These are phyloP conservation scores for Aspergillus phoenicis DNA, from an alignment of 2,329 filamentous ascomycete species.

Conservation along the genomic window DNA sequence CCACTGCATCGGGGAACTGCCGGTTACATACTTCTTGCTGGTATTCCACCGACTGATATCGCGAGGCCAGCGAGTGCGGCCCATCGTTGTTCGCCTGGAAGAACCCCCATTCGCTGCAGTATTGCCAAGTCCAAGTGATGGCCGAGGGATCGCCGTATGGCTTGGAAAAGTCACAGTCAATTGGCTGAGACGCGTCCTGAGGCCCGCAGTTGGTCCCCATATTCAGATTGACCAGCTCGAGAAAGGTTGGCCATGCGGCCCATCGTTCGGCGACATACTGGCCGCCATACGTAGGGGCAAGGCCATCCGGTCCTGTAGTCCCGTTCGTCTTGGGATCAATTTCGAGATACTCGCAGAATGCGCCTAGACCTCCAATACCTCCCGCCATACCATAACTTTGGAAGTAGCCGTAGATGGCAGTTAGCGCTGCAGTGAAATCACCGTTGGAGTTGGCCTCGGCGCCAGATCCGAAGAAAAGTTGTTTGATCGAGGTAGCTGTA, in stretches of 20 bases:
- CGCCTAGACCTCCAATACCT: conserved; percentile 35
- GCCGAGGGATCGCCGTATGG: conserved; percentile 37
- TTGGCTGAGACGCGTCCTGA: conserved; percentile 22
- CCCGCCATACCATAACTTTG: conserved; percentile 49
- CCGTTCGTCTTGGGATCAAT: conserved; percentile 42
- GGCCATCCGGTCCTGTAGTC: conserved; percentile 44
- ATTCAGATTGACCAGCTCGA: conserved; percentile 41
- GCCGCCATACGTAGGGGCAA: conserved; percentile 44
- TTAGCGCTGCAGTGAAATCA: conserved; percentile 51
- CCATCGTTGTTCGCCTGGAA: conserved; percentile 54
- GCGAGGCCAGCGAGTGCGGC: conserved; percentile 50
- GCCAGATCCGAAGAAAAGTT: conserved; percentile 51
- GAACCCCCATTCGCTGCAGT: conserved; percentile 57
- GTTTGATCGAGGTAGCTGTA: conserved; percentile 48
- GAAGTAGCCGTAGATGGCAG: conserved; percentile 45
- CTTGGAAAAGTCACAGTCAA: conserved; percentile 43
- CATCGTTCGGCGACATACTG: conserved; percentile 47
- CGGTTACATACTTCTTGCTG: conserved; percentile 51
- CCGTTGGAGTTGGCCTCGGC: conserved; percentile 51
- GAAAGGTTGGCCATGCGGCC: conserved; percentile 45
- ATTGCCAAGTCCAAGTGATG: conserved; percentile 56
- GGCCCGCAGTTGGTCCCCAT: conserved; percentile 46
- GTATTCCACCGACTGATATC: conserved; percentile 50
- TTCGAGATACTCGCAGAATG: conserved; percentile 53
- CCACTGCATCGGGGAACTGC: conserved; percentile 50